phyloP scores from a whole-genome alignment of 305 asterid species.

The Salvia sclarea region DNA sequence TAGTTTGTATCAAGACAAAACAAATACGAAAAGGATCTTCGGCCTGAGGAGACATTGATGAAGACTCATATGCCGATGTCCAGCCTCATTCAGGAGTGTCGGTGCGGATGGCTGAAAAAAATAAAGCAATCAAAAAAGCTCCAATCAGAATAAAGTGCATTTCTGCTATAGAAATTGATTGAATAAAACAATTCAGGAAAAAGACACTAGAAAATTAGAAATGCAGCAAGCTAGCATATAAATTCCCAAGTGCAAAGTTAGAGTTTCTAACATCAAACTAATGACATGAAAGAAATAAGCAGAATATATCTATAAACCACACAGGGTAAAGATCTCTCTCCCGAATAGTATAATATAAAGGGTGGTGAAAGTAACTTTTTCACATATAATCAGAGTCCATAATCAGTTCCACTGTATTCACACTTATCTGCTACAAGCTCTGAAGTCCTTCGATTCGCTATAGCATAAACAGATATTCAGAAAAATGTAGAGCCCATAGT shows the following conservation, averaged over 20 bases:
- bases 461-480: no score
- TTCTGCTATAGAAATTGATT: neutral
- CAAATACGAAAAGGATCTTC: constrained; percentile 28
- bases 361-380: no score
- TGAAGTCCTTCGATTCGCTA: no score
- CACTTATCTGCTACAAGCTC: neutral
- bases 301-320: neutral
- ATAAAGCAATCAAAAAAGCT: constrained; percentile 17
- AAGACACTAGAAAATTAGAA: neutral
- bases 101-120: constrained; percentile 59
- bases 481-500: neutral
- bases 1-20: constrained; percentile 17
- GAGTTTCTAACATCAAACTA: neutral
- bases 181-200: neutral
- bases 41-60: constrained; percentile 21
- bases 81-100: constrained; percentile 57
- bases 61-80: constrained; percentile 23
- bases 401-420: neutral
- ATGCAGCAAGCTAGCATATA: neutral
- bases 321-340: neutral
- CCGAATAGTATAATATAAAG: no score
- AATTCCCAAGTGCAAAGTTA: neutral
- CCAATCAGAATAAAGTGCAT: constrained; percentile 24
- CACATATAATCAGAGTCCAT: neutral
- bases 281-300: neutral